Conservation (phyloP, 495 filamentous ascomycete species). For the Aspergillus indologenus region DNA sequence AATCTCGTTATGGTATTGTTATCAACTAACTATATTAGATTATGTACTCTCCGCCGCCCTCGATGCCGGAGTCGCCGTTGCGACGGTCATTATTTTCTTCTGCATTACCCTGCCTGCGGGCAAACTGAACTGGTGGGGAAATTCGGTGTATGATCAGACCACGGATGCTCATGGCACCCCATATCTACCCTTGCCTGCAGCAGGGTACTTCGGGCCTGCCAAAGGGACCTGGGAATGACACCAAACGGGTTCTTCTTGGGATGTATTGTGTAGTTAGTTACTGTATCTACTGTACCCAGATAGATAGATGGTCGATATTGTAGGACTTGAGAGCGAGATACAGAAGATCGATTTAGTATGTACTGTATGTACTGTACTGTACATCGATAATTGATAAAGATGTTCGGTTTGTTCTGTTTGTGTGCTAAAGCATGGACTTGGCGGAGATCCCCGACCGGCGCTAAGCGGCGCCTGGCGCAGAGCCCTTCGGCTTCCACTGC, state of each 20-base stretch:
- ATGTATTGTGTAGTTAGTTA: not conserved
- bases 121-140: conserved; percentile 66
- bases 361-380: no score
- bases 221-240: conserved; percentile 42
- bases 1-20: conserved; percentile 30
- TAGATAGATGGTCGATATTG: not conserved
- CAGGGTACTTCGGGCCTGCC: conserved; percentile 61
- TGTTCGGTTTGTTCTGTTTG: no score
- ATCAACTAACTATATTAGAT: conserved; percentile 46
- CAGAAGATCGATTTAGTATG: not conserved
- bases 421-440: no score
- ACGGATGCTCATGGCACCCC: conserved; percentile 48
- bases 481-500: conserved; percentile 34
- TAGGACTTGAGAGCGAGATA: not conserved
- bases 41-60: conserved; percentile 61
- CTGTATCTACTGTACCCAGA: no score
- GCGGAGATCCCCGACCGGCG: not conserved
- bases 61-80: conserved; percentile 60
- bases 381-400: no score
- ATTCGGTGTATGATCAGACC: conserved; percentile 48
- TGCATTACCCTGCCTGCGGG: conserved; percentile 65
- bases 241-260: not conserved
- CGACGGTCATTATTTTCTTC: conserved; percentile 63
- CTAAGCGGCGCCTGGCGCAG: not conserved
- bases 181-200: conserved; percentile 31